These are phyloP conservation scores for Claviceps quebecensis DNA, from an alignment of 2,329 filamentous ascomycete species.

Conservation along the genomic window DNA sequence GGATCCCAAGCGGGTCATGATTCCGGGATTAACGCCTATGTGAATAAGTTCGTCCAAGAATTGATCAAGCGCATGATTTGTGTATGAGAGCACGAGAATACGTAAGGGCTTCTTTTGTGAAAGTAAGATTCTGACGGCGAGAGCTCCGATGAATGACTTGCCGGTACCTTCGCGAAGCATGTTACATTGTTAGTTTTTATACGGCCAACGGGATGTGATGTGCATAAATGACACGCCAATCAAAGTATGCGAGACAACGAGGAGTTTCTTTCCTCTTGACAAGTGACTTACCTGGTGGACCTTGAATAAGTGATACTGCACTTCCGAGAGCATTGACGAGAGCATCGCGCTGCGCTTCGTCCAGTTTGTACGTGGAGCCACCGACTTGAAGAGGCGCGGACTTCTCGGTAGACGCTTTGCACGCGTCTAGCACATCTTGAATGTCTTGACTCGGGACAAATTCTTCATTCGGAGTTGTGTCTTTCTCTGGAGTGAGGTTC, in stretches of 20 bases:
- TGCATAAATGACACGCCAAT: not conserved
- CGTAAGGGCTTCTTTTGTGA: constrained; percentile 26
- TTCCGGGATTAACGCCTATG: constrained; percentile 33
- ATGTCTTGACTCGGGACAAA: not conserved
- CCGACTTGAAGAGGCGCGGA: not conserved
- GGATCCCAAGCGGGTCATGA: constrained; percentile 49
- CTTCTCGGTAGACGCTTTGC: not conserved
- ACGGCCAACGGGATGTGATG: not conserved
- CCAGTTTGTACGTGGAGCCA: not conserved
- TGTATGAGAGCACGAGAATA: constrained; percentile 55
- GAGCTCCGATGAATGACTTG: constrained; percentile 59
- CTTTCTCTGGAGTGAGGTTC: constrained; percentile 1
- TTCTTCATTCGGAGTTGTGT: not conserved
- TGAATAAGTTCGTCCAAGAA: constrained; percentile 50
- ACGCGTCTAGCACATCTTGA: not conserved
- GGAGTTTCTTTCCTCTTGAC: not conserved
- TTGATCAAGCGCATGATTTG: constrained; percentile 53
- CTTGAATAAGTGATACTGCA: not conserved
- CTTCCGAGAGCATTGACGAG: not conserved
- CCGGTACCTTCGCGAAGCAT: constrained; percentile 33
- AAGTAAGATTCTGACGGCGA: constrained; percentile 43
- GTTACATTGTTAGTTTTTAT: not conserved
- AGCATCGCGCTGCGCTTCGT: not conserved
- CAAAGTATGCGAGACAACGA: not conserved
- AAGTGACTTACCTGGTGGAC: not conserved